Conservation (phyloP, 2,329 filamentous ascomycete species). For the Exserohilum rostratum region DNA sequence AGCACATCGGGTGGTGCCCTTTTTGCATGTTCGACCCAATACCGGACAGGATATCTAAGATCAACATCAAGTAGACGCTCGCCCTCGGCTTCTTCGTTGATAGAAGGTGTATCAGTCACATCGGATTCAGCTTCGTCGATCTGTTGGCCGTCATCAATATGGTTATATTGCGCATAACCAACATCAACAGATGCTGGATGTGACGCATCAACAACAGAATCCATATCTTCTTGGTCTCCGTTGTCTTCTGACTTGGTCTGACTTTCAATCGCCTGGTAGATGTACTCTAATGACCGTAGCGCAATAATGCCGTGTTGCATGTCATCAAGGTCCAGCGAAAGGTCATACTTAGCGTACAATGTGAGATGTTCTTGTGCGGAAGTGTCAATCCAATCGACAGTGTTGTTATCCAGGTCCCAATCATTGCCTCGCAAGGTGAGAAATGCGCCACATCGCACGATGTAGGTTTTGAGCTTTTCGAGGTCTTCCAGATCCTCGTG, state of each 20-base stretch:
- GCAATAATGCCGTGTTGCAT: conserved; percentile 35
- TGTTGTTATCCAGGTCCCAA: conserved; percentile 24
- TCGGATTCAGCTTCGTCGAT: neutral
- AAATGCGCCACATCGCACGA: conserved; percentile 31
- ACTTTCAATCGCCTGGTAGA: conserved; percentile 15
- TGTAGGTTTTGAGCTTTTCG: conserved; percentile 21
- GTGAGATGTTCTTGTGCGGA: conserved; percentile 29
- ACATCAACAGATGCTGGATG: neutral
- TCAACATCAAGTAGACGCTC: conserved; percentile 8
- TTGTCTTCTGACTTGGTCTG: neutral
- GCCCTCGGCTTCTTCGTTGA: neutral
- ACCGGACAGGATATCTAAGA: conserved; percentile 27
- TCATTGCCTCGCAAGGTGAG: conserved; percentile 24
- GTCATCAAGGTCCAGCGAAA: conserved; percentile 22
- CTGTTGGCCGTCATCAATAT: neutral
- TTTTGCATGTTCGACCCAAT: conserved; percentile 34
- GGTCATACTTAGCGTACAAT: conserved; percentile 24
- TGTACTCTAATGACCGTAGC: conserved; percentile 28
- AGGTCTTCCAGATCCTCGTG: conserved; percentile 20
- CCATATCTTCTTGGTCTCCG: neutral
- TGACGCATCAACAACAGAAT: neutral
- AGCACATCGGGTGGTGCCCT: conserved; percentile 26
- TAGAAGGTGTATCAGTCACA: neutral
- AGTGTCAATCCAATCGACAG: conserved; percentile 31
- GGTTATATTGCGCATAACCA: neutral